phyloP scores from a whole-genome alignment of 352 stramenopile genomes.

The Phytophthora sansomeana region DNA sequence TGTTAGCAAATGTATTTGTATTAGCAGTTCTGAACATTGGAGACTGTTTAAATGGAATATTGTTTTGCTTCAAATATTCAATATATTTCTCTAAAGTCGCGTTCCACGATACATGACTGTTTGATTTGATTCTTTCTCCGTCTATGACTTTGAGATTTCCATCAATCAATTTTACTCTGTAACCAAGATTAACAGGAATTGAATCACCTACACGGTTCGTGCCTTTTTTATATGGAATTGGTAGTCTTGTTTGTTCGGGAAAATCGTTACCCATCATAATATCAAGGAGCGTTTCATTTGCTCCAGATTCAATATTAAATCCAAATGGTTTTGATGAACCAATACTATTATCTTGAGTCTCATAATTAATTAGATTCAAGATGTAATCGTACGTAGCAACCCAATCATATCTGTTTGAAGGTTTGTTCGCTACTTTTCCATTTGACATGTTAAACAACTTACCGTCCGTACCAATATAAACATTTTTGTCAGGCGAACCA shows the following conservation, averaged over 20 bases:
- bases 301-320: too few relatives aligned
- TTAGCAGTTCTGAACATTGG: constrained; percentile 3
- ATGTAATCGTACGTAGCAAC: too few relatives aligned
- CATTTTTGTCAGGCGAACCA: too few relatives aligned
- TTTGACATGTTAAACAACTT: too few relatives aligned
- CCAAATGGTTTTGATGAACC: neutral
- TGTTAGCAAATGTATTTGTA: constrained; percentile 1
- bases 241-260: neutral
- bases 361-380: too few relatives aligned
- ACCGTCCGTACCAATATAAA: too few relatives aligned
- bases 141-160: constrained; percentile 1
- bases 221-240: constrained; percentile 5
- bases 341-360: constrained; percentile 1
- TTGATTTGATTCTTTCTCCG: neutral
- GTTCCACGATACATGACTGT: neutral
- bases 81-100: constrained; percentile 1
- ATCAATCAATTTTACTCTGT: neutral
- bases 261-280: too few relatives aligned
- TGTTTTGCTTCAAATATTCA: constrained; percentile 5
- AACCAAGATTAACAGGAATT: constrained; percentile 4
- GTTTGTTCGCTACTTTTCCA: too few relatives aligned
- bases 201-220: neutral
- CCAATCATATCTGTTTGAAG: too few relatives aligned
- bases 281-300: too few relatives aligned
- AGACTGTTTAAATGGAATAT: constrained; percentile 1